phyloP scores from a whole-genome alignment of 2,329 filamentous ascomycete genomes.

The Cladosporium phlei region DNA sequence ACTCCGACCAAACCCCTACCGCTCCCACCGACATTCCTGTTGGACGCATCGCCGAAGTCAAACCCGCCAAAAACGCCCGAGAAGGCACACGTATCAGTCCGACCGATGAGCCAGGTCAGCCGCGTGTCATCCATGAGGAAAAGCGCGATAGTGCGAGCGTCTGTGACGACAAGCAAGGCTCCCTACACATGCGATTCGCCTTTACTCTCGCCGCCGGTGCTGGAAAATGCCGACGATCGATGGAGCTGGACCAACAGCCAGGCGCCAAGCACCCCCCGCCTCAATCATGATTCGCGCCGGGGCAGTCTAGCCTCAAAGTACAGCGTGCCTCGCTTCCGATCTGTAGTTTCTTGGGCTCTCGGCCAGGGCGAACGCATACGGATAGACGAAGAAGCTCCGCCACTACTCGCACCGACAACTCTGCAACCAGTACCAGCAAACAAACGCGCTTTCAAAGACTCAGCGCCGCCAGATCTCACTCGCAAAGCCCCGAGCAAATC shows the following conservation, averaged over 20 bases:
- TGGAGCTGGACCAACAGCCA: constrained; percentile 29
- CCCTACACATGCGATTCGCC: constrained; percentile 3
- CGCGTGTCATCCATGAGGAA: constrained; percentile 1
- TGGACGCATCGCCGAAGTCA: not conserved
- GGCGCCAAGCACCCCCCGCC: constrained; percentile 26
- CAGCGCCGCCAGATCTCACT: constrained; percentile 13
- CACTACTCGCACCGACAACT: not conserved
- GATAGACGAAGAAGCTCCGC: constrained; percentile 14
- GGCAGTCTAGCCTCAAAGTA: constrained; percentile 13
- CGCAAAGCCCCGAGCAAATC: not conserved
- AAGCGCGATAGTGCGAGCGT: too few species aligned
- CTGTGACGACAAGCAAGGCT: too few species aligned
- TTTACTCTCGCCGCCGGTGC: not conserved
- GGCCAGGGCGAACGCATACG: constrained; percentile 14
- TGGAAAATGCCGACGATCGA: constrained; percentile 14
- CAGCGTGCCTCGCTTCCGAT: constrained; percentile 17
- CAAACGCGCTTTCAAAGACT: constrained; percentile 12
- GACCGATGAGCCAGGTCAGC: constrained; percentile 1
- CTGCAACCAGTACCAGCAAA: constrained; percentile 14
- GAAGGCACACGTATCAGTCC: constrained; percentile 1
- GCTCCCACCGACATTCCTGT: constrained; percentile 1
- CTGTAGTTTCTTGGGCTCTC: constrained; percentile 17
- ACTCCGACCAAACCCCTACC: not conserved
- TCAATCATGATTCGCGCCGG: constrained; percentile 14
- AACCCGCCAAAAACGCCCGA: constrained; percentile 1